Conservation (phyloP, 1,139 yeast species). For the Taphrina confusa region DNA sequence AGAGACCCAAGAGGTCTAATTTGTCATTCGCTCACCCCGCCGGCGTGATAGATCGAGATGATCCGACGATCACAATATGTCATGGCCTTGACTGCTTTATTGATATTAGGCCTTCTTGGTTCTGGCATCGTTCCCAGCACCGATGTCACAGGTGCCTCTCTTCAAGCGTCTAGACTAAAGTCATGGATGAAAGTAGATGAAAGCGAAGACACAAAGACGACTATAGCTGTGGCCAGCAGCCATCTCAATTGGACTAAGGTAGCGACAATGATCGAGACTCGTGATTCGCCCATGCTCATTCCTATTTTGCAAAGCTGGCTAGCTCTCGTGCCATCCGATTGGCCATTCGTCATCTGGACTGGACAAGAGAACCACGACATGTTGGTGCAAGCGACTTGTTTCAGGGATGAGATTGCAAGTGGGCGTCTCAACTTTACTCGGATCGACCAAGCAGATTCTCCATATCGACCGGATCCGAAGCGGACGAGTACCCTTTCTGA, state of each 20-base stretch:
- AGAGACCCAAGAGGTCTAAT: too few species aligned
- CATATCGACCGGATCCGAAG: slow-evolving; percentile 3
- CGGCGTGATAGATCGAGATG: background rate
- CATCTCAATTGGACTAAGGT: slow-evolving; percentile 27
- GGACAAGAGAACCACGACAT: slow-evolving; percentile 10
- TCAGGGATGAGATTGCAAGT: slow-evolving; percentile 1
- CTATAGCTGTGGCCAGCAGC: background rate
- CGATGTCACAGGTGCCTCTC: background rate
- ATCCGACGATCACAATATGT: background rate
- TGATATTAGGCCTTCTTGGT: background rate
- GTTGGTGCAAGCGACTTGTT: background rate
- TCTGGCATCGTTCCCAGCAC: background rate
- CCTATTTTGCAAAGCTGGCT: slow-evolving; percentile 28
- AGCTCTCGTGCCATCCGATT: slow-evolving; percentile 19
- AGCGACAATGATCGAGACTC: slow-evolving; percentile 31
- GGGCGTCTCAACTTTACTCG: slow-evolving; percentile 13
- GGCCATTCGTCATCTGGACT: slow-evolving; percentile 32
- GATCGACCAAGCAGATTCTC: slow-evolving; percentile 1
- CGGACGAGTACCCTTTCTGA: slow-evolving; percentile 12
- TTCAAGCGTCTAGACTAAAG: background rate
- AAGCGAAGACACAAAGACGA: background rate
- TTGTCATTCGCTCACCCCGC: too few species aligned
- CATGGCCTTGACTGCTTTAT: background rate
- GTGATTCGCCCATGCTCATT: slow-evolving; percentile 27
- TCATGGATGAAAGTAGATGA: slow-evolving; percentile 7